Base-by-base conservation (phyloP, 2,329 filamentous ascomycete species). In the Fusarium fujikuroi region DNA sequence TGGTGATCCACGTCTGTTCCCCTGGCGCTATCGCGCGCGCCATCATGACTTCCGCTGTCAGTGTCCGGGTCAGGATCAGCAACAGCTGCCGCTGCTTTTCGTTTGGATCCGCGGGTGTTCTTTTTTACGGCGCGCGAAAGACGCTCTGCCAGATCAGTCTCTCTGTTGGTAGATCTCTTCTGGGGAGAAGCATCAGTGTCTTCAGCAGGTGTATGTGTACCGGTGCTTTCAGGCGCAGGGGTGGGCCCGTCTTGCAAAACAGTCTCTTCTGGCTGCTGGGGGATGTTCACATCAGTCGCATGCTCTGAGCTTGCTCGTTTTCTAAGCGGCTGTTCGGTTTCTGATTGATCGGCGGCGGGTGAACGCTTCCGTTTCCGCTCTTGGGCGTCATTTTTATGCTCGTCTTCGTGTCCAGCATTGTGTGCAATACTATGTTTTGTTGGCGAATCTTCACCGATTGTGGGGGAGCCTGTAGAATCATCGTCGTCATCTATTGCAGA, bases 271-370 rank as follows among this genome's bases (percentile, higher is more conserved):
- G 76, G 75, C 37, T 69, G 69, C 28, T 66, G 68, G 8, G 43
- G 43, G 14, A 77, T 77, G 23, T 83, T 83, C 44, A 80, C 80
- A 25, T 83, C 84, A 30, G 79, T 75, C 19, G 82, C 84, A 23
- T 79, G 78, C 7, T 86, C 81, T 12, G 88, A 88, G 30, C 84
- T 85, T n/a, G 85, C 84, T 66, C 88, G 86, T 79, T 90, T 91
- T 67, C 87, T 84, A 44, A 84, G 78, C 11, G 87, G 87, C 72
- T 87, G 85, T 32, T 86, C 85, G 4, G 81, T 75, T 60, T 86
- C 86, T 34, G 83, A 84, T 18, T 81, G 81, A 47, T 89, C 86
- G 32, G 78, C 78, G 8, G 80, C 79, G 5, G 83, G 83, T 37
- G 86, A 85, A 39, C 87, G 85, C 80, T 89, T 89, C 57, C 86